phyloP scores from a whole-genome alignment of 306 rosid genomes.

The Ormosia semicastrata region DNA sequence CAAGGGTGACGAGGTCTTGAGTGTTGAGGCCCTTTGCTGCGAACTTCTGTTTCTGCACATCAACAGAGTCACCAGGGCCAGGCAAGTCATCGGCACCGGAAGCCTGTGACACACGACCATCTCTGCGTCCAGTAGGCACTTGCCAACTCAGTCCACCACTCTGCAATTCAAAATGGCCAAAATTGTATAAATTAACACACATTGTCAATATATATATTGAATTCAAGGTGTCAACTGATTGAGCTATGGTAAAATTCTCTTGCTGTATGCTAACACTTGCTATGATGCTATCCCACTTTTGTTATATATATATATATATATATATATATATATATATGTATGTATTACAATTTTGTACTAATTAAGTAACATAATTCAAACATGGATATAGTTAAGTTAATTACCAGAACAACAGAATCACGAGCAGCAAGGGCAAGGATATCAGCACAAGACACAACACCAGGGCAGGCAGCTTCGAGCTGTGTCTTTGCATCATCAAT shows the following conservation, averaged over 20 bases:
- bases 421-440: constrained; percentile 27
- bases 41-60: constrained; percentile 25
- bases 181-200: not conserved
- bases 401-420: constrained; percentile 17
- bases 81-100: constrained; percentile 19
- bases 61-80: constrained; percentile 18
- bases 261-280: too few relatives aligned
- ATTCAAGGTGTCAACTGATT: too few relatives aligned
- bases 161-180: not conserved
- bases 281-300: too few relatives aligned
- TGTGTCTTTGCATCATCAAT: constrained; percentile 24
- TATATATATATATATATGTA: too few relatives aligned
- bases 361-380: not conserved
- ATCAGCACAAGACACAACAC: constrained; percentile 29
- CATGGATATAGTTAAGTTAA: not conserved
- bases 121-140: constrained; percentile 4
- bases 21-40: constrained; percentile 31
- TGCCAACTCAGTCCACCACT: too few relatives aligned
- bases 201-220: too few relatives aligned
- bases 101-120: constrained; percentile 5
- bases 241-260: too few relatives aligned
- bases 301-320: too few relatives aligned
- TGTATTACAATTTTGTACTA: too few relatives aligned
- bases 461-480: constrained; percentile 14
- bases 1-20: constrained; percentile 44